Evolutionary conservation across 176 grass and related monocot genomes (phyloP), one percentile per base, ranked within the genome.

Genomic region (Elaeis guineensis): DNA sequence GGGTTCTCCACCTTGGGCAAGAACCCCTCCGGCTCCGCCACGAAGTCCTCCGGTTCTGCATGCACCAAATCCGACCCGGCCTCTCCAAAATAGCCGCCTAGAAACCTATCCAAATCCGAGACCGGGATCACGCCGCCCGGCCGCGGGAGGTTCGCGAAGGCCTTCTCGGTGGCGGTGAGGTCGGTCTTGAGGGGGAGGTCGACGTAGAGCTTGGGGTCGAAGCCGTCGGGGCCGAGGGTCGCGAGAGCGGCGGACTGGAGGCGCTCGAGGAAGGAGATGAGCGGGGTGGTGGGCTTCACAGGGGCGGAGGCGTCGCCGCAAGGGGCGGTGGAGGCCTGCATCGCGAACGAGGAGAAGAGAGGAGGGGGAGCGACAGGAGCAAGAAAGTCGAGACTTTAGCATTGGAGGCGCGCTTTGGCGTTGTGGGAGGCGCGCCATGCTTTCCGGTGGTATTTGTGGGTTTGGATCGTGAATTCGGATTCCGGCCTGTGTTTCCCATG

Each of bases 121-220:
- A 62, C 25, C 26, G 59, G 76, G 60, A 83, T 66, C 28, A 19
- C 65, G 30, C 29, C 69, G 44, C 7, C 59, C 28, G 55, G 25
- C 3, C 26, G 59, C 17, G 67, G 21, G 18, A 83, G 81, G 52
- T 67, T 39, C 11, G 66, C 18, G 2, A 95, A 85, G 17, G 82
- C 86, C 39, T 62, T 61, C 9, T 32, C 75, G 59, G 77, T 75
- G 15, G 55, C 64, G 76, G 66, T 16, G 22, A 51, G 73, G 62
- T 76, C 64, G 53, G 65, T 50, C 23, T 78, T 64, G 60, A 98
- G 81, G 62, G 93, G 88, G 39, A 98, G 79, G 64, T 92, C 93
- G 50, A 98, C 88, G 79, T 92, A 98, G 29, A 72, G 61, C 70
- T 98, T 98, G 48, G 88, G 79, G 67, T 98, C 93, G 88, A 98